Percentiles rank a stretch among this genome's conserved stretches.
Conservation (phyloP, 78 protist species). For the Planoprotostelium fungivorum region DNA sequence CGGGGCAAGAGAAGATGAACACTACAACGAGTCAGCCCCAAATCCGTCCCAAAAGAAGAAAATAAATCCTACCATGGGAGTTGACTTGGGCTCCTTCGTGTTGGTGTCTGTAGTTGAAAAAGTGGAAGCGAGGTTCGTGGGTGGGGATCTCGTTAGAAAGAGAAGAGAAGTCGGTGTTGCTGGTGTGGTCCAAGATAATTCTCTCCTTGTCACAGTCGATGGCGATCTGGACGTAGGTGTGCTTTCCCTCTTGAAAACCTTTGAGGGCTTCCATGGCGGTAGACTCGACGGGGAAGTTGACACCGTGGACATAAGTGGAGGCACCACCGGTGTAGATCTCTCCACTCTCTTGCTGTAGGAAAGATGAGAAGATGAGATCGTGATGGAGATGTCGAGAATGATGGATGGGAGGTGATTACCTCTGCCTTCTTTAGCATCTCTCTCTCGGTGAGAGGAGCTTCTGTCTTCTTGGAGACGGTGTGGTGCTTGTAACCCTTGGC, state of each 20-base stretch:
- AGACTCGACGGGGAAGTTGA: constrained; percentile 58
- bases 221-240: constrained; percentile 27
- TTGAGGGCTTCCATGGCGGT: constrained; percentile 25
- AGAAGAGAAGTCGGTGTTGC: constrained; percentile 4
- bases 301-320: constrained; percentile 64
- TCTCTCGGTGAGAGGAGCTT: constrained; percentile 54
- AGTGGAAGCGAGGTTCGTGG: constrained; percentile 62
- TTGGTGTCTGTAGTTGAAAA: constrained; percentile 44
- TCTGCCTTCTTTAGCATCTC: constrained; percentile 50
- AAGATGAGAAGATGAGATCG: background rate
- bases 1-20: constrained; percentile 67
- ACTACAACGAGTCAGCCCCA: background rate
- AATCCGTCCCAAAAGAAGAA: background rate
- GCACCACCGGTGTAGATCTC: constrained; percentile 44
- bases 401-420: background rate
- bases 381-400: background rate
- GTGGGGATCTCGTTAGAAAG: constrained; percentile 13
- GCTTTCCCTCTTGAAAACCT: constrained; percentile 7
- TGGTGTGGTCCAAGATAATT: constrained; percentile 5
- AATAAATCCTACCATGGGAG: constrained; percentile 7
- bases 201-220: constrained; percentile 41
- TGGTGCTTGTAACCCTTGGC: constrained; percentile 38
- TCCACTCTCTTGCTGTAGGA: constrained; percentile 27
- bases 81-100: constrained; percentile 38
- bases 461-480: constrained; percentile 29